Conservation (phyloP, 148 eudicot genomes). For the Camellia japonica region DNA sequence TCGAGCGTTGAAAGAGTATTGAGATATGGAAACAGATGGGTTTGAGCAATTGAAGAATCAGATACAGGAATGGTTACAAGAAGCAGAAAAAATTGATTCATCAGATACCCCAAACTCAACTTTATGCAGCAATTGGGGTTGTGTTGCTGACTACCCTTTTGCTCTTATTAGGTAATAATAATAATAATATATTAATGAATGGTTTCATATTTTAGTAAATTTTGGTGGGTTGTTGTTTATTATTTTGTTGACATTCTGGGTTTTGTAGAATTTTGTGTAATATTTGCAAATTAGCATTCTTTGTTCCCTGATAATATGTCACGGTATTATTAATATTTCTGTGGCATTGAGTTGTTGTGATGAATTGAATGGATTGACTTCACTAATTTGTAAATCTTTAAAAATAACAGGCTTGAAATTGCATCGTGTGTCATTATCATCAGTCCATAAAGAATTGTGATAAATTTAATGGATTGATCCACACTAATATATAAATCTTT, state of each 20-base stretch:
- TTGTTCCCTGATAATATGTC: neutral
- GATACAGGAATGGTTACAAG: constrained; percentile 24
- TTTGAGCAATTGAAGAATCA: constrained; percentile 44
- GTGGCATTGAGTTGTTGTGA: neutral
- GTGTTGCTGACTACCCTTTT: constrained; percentile 35
- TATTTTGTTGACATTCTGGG: neutral
- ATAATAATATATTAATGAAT: neutral
- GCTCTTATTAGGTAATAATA: constrained; percentile 32
- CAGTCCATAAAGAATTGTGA: constrained; percentile 1
- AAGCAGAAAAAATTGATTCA: constrained; percentile 29
- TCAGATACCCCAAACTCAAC: constrained; percentile 39
- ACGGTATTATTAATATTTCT: no score
- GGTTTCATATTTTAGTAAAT: neutral
- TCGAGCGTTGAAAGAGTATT: neutral
- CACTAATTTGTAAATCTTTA: neutral
- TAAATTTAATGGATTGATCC: neutral
- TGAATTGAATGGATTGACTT: neutral
- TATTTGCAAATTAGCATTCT: neutral
- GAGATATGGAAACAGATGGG: constrained; percentile 24
- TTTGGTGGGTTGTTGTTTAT: neutral
- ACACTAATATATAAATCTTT: neutral
- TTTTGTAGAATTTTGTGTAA: neutral
- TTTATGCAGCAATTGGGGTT: constrained; percentile 41
- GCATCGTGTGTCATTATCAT: constrained; percentile 2
- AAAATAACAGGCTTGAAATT: neutral